Percentiles rank a stretch among this genome's conserved stretches.
Conservation (phyloP, 1,284 basidiomycete species). For the Cryptococcus jaspeensis region DNA sequence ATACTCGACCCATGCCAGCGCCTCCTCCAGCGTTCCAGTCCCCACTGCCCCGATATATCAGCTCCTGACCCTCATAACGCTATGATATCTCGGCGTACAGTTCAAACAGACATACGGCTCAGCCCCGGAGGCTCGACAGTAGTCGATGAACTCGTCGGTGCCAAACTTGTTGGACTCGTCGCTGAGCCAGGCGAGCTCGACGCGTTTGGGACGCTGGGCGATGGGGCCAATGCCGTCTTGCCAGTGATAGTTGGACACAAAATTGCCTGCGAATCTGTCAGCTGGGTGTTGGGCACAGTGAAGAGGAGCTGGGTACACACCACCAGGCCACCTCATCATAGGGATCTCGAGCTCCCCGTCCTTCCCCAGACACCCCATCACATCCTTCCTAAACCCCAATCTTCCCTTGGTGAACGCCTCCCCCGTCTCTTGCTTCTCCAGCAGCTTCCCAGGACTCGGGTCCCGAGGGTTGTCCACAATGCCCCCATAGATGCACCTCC, state of each 20-base stretch:
- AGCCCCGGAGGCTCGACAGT: slow-evolving; percentile 36
- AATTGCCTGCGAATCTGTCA: slow-evolving; percentile 39
- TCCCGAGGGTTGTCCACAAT: slow-evolving; percentile 56
- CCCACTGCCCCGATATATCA: slow-evolving; percentile 52
- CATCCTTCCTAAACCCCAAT: slow-evolving; percentile 60
- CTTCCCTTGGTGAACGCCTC: slow-evolving; percentile 32
- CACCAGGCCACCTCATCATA: slow-evolving; percentile 63
- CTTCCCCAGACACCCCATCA: slow-evolving; percentile 56
- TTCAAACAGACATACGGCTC: slow-evolving; percentile 66
- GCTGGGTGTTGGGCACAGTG: not conserved
- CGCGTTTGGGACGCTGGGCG: slow-evolving; percentile 57
- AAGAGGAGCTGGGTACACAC: slow-evolving; percentile 49
- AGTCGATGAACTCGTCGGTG: slow-evolving; percentile 57
- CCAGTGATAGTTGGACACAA: slow-evolving; percentile 65
- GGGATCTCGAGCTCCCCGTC: slow-evolving; percentile 59
- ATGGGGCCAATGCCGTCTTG: slow-evolving; percentile 65
- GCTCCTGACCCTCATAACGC: slow-evolving; percentile 3
- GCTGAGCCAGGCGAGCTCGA: slow-evolving; percentile 65
- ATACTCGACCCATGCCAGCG: slow-evolving; percentile 66
- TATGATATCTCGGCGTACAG: slow-evolving; percentile 38
- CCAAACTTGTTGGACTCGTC: slow-evolving; percentile 67
- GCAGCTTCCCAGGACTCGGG: slow-evolving; percentile 43
- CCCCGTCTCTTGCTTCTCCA: slow-evolving; percentile 36
- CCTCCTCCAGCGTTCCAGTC: slow-evolving; percentile 63
- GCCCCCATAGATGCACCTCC: slow-evolving; percentile 64